Conservation (phyloP, 192 early-diverging fungal species). For the Rhizophagus clarus region DNA sequence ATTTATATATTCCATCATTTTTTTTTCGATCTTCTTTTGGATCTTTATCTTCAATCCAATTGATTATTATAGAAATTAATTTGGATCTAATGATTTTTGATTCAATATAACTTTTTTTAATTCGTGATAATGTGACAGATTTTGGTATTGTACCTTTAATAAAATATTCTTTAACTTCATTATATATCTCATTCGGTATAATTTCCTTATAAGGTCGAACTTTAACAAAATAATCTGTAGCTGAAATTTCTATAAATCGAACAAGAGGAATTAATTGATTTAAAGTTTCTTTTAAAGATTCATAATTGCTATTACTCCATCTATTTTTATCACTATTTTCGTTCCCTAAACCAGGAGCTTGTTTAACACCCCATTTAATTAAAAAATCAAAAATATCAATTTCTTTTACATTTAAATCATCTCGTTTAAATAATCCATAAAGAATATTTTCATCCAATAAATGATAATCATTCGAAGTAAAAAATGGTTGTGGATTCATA, state of each 20-base stretch:
- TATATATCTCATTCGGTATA: neutral
- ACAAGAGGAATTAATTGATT: conserved; percentile 2
- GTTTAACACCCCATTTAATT: no score
- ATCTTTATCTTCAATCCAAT: conserved; percentile 6
- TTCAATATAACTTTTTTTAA: neutral
- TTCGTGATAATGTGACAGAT: no score
- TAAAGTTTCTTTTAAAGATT: neutral
- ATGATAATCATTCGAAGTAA: no score
- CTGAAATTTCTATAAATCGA: conserved; percentile 5
- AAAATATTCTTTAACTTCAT: neutral
- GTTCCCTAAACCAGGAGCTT: neutral
- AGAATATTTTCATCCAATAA: no score
- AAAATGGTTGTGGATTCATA: no score
- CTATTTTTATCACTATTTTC: neutral
- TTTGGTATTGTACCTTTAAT: no score
- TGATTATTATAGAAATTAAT: neutral
- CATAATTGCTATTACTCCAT: no score
- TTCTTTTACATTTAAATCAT: neutral
- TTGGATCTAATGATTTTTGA: neutral
- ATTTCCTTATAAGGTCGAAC: neutral
- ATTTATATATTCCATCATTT: neutral
- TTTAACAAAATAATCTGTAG: neutral
- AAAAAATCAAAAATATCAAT: conserved; percentile 20
- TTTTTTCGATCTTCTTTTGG: neutral
- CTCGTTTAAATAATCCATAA: no score